These are phyloP conservation scores for Passalora sequoiae DNA, from an alignment of 2,329 filamentous ascomycete genomes.

Conservation along the genomic window DNA sequence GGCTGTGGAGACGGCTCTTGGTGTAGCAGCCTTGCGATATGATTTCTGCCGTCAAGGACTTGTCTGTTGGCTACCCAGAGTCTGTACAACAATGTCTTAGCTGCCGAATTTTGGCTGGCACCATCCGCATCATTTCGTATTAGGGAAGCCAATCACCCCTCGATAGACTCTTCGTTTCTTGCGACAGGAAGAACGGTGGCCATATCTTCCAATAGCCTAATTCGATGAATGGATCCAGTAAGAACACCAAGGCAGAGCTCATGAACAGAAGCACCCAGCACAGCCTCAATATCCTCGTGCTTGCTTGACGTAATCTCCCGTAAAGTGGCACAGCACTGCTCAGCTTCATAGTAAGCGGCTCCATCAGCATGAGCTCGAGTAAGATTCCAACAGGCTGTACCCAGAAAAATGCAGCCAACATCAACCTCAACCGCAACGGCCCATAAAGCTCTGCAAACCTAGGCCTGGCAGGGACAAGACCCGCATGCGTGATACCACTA, in stretches of 20 bases:
- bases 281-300: conserved; percentile 5
- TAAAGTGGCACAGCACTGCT: not conserved
- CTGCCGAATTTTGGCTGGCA: too few relatives aligned
- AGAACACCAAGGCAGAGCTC: conserved; percentile 20
- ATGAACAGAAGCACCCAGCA: conserved; percentile 19
- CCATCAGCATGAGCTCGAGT: conserved; percentile 18
- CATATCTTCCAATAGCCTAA: conserved; percentile 28
- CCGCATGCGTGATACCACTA: conserved; percentile 30
- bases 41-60: too few relatives aligned
- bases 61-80: too few relatives aligned
- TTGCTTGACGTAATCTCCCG: not conserved
- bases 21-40: too few relatives aligned
- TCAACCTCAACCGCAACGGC: conserved; percentile 14
- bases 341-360: conserved; percentile 1
- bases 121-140: not conserved
- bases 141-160: conserved; percentile 6
- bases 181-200: conserved; percentile 11
- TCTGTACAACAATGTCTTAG: too few relatives aligned
- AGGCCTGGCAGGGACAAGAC: conserved; percentile 30
- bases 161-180: not conserved
- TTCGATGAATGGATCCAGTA: conserved; percentile 23
- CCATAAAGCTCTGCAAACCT: conserved; percentile 10
- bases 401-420: conserved; percentile 27
- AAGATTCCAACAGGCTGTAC: conserved; percentile 27
- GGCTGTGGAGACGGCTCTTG: too few relatives aligned